Conservation (phyloP, 805 yeast species). For the Kazachstania bromeliacearum region DNA sequence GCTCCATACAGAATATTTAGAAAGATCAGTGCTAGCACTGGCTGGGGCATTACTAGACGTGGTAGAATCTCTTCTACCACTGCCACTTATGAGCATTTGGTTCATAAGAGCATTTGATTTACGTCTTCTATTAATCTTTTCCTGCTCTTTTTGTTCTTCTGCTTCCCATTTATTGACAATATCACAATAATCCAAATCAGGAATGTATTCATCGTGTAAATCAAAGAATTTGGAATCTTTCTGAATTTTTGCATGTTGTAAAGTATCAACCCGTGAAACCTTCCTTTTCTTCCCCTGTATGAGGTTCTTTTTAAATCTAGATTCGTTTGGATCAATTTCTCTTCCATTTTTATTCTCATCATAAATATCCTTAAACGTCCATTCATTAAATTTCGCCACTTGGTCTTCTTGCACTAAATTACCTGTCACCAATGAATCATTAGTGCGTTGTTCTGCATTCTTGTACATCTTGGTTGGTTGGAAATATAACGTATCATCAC, state of each 20-base stretch:
- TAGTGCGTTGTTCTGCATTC: background rate
- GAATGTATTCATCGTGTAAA: slow-evolving; percentile 60
- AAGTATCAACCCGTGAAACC: background rate
- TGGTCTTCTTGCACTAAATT: background rate
- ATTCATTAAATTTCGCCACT: no score
- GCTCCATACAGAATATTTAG: no score
- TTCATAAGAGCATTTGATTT: background rate
- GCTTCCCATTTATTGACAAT: slow-evolving; percentile 41
- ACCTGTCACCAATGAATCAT: background rate
- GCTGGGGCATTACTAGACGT: no score
- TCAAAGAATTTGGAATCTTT: background rate
- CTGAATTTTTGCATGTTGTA: background rate
- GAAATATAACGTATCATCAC: slow-evolving; percentile 1
- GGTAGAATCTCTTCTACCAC: no score
- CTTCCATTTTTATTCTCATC: no score
- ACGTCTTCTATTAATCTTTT: background rate
- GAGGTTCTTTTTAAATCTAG: background rate
- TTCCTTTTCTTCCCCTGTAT: no score
- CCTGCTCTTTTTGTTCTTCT: slow-evolving; percentile 3
- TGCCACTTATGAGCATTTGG: no score
- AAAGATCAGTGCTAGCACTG: no score
- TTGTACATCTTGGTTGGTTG: slow-evolving; percentile 3
- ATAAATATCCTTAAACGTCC: no score
- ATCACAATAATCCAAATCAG: slow-evolving; percentile 52
- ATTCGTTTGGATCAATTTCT: background rate